These are phyloP conservation scores for Murraya paniculata DNA, from an alignment of 345 rosid species.

Conservation along the genomic window DNA sequence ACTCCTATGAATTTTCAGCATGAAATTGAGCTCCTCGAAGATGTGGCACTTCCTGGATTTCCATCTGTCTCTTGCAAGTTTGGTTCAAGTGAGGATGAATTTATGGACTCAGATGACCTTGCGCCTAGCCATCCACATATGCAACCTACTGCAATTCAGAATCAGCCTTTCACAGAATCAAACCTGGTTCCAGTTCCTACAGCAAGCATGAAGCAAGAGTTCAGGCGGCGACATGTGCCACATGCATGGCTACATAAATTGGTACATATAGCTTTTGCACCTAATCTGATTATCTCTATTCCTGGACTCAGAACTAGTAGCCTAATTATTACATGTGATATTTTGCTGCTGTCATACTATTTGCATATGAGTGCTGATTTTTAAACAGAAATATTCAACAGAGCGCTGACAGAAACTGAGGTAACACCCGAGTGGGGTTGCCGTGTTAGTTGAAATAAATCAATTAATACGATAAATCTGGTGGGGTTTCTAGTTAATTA, in stretches of 20 bases:
- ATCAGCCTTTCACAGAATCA: conserved; percentile 48
- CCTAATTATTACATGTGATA: neutral
- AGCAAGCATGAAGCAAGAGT: conserved; percentile 64
- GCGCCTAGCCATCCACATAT: conserved; percentile 51
- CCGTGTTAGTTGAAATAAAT: too few relatives aligned
- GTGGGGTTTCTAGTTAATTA: too few relatives aligned
- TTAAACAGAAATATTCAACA: too few relatives aligned
- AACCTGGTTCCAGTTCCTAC: conserved; percentile 40
- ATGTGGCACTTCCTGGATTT: conserved; percentile 66
- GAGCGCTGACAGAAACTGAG: too few relatives aligned
- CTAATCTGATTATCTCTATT: neutral
- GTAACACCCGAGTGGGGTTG: too few relatives aligned
- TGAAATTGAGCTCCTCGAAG: conserved; percentile 84
- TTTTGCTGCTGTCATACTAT: conserved; percentile 5
- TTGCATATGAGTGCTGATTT: neutral
- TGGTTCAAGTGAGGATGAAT: conserved; percentile 87
- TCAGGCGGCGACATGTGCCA: conserved; percentile 53
- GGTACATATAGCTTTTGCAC: conserved; percentile 36
- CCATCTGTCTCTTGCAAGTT: conserved; percentile 58
- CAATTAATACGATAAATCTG: too few relatives aligned
- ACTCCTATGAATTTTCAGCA: conserved; percentile 43
- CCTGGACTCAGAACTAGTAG: conserved; percentile 3
- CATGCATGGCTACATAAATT: conserved; percentile 82
- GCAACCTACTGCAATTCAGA: conserved; percentile 43
- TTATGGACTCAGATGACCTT: conserved; percentile 82